Evolutionary conservation across 306 rosid genomes (phyloP).

Genomic region (Ceratonia siliqua): DNA sequence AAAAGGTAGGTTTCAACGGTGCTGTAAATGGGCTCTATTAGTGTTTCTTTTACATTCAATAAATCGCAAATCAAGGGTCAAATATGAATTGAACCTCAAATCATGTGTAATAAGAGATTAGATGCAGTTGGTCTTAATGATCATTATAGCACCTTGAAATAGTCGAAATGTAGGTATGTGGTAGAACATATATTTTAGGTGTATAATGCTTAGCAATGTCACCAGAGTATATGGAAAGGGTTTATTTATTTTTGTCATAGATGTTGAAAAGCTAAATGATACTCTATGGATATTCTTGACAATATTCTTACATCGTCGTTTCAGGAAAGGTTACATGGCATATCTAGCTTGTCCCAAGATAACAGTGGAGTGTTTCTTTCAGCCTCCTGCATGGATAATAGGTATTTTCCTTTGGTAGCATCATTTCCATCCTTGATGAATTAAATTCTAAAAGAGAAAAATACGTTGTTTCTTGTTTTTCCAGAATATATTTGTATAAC

Average conservation of each 20-base stretch:
- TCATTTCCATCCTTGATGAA: conserved; percentile 10
- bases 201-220: conserved; percentile 7
- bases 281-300: conserved; percentile 18
- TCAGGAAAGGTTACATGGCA: conserved; percentile 86
- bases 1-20: conserved; percentile 59
- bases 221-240: background rate
- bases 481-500: conserved; percentile 78
- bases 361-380: conserved; percentile 72
- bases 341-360: conserved; percentile 97
- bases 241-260: conserved; percentile 9
- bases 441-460: background rate
- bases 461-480: background rate
- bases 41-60: conserved; percentile 18
- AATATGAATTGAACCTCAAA: background rate
- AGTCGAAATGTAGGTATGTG: conserved; percentile 6
- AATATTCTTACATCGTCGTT: conserved; percentile 29
- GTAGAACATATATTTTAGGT: conserved; percentile 2
- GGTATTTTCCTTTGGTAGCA: conserved; percentile 48
- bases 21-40: background rate
- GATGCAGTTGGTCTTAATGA: conserved; percentile 12
- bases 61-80: conserved; percentile 8
- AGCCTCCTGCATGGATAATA: conserved; percentile 93
- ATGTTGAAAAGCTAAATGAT: conserved; percentile 5
- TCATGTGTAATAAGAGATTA: background rate
- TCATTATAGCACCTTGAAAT: background rate